phyloP scores from a whole-genome alignment of 1,284 basidiomycete genomes.

The Ceratobasidium sp. region DNA sequence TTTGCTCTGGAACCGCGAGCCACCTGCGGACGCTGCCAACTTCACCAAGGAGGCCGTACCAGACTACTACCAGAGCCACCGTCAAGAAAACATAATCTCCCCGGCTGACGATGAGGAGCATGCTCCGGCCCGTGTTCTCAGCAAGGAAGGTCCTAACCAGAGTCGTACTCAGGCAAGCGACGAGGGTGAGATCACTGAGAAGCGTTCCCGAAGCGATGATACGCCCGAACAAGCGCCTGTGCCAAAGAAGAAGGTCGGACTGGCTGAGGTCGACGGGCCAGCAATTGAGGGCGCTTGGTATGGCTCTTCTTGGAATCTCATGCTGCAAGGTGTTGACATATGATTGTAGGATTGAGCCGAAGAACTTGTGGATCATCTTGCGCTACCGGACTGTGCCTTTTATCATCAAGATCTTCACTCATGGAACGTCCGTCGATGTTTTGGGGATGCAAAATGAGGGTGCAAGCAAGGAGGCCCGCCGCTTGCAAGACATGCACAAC shows the following conservation, averaged over 20 bases:
- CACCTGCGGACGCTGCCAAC: conserved; percentile 52
- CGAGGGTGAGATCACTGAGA: conserved; percentile 31
- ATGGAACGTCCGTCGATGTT: conserved; percentile 51
- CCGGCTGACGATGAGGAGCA: conserved; percentile 21
- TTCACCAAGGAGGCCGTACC: conserved; percentile 50
- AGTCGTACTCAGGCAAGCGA: not conserved
- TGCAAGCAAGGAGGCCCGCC: conserved; percentile 52
- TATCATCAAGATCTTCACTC: conserved; percentile 45
- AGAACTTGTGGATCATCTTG: conserved; percentile 57
- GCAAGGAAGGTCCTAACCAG: not conserved
- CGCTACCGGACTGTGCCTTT: conserved; percentile 52
- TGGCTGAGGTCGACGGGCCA: conserved; percentile 23
- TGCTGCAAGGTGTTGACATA: not conserved
- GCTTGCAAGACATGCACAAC: conserved; percentile 56
- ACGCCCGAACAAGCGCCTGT: conserved; percentile 1
- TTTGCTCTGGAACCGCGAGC: conserved; percentile 56
- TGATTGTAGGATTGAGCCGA: conserved; percentile 51
- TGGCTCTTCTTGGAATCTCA: not conserved
- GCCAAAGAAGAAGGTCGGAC: conserved; percentile 9
- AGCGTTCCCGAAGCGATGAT: not conserved
- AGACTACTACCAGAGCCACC: conserved; percentile 57
- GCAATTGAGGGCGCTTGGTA: conserved; percentile 48
- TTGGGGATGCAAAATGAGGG: conserved; percentile 55
- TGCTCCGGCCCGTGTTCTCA: conserved; percentile 1
- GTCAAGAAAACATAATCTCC: conserved; percentile 48